phyloP scores from a whole-genome alignment of 1,139 yeast species.

The Geotrichum klebahnii region DNA sequence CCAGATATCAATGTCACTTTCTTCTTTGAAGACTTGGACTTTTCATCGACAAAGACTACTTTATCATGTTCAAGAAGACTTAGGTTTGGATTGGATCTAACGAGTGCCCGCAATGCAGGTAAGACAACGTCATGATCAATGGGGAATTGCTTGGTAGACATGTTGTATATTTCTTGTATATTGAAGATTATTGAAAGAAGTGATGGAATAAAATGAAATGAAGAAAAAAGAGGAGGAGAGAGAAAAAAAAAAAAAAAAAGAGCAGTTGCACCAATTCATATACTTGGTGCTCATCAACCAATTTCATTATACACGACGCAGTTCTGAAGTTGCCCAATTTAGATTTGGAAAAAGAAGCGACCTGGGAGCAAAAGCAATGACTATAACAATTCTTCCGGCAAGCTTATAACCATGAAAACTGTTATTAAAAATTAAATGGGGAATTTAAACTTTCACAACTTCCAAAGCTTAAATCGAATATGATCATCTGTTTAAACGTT shows the following conservation, averaged over 20 bases:
- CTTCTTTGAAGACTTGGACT: slow-evolving; percentile 24
- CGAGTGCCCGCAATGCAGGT: slow-evolving; percentile 63
- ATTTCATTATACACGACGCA: too few species aligned
- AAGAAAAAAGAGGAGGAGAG: not conserved
- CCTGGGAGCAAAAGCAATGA: too few species aligned
- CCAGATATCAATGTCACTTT: slow-evolving; percentile 77
- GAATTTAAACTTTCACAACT: too few species aligned
- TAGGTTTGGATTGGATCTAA: slow-evolving; percentile 62
- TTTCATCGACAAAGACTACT: slow-evolving; percentile 48
- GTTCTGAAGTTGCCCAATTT: too few species aligned
- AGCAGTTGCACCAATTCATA: not conserved
- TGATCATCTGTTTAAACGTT: too few species aligned
- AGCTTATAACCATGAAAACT: too few species aligned
- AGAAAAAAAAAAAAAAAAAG: not conserved
- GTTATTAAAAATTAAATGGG: too few species aligned
- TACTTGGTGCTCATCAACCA: too few species aligned
- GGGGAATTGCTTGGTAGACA: slow-evolving; percentile 38
- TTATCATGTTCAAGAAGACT: slow-evolving; percentile 62
- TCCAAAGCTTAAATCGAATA: too few species aligned
- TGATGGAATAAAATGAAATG: not conserved
- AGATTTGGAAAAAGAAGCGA: too few species aligned
- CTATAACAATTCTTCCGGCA: too few species aligned
- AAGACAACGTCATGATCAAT: slow-evolving; percentile 53
- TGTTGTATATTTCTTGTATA: not conserved
- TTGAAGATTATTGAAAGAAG: not conserved